A percentile compares a stretch with the other conserved stretches of the same genome.
Evolutionary conservation across 2,329 filamentous ascomycete genomes (phyloP).

Genomic region (Trichoderma pleuroti): DNA sequence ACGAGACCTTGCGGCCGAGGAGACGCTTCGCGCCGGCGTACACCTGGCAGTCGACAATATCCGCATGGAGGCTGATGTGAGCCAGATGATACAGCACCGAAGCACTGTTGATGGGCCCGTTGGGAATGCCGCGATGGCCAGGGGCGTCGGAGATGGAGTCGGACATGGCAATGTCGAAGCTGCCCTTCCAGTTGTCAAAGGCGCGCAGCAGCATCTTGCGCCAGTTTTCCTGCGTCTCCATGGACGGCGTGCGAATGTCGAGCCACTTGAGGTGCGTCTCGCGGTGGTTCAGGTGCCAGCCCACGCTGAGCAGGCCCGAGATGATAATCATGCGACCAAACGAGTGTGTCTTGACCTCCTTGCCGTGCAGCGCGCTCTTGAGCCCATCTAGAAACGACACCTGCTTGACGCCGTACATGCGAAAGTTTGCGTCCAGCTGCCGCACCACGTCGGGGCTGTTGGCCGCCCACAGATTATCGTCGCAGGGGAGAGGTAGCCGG

Average conservation of each 20-base stretch:
- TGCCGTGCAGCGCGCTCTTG: constrained; percentile 76
- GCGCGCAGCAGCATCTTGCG: constrained; percentile 70
- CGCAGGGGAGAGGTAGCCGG: constrained; percentile 78
- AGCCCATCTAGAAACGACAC: constrained; percentile 80
- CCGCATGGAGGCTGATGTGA: constrained; percentile 84
- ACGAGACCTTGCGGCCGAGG: constrained; percentile 73
- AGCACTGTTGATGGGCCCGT: constrained; percentile 69
- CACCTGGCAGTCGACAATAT: constrained; percentile 86
- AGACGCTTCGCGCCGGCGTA: constrained; percentile 76
- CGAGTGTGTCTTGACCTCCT: constrained; percentile 77
- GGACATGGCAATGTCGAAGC: constrained; percentile 69
- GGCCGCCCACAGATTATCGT: constrained; percentile 82
- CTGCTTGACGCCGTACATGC: constrained; percentile 74
- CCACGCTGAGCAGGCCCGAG: constrained; percentile 84
- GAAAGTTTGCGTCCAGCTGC: constrained; percentile 70
- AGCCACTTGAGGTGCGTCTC: constrained; percentile 82
- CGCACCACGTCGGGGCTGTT: constrained; percentile 73
- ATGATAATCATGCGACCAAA: constrained; percentile 90
- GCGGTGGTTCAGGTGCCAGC: constrained; percentile 85
- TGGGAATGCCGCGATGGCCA: constrained; percentile 45
- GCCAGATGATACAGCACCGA: constrained; percentile 81
- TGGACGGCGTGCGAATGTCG: constrained; percentile 61
- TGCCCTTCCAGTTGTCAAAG: constrained; percentile 82
- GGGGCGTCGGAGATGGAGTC: constrained; percentile 36
- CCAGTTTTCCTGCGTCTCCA: constrained; percentile 68